These are phyloP conservation scores for Chaetomium strumarium DNA, from an alignment of 2,329 filamentous ascomycete species.

Conservation along the genomic window DNA sequence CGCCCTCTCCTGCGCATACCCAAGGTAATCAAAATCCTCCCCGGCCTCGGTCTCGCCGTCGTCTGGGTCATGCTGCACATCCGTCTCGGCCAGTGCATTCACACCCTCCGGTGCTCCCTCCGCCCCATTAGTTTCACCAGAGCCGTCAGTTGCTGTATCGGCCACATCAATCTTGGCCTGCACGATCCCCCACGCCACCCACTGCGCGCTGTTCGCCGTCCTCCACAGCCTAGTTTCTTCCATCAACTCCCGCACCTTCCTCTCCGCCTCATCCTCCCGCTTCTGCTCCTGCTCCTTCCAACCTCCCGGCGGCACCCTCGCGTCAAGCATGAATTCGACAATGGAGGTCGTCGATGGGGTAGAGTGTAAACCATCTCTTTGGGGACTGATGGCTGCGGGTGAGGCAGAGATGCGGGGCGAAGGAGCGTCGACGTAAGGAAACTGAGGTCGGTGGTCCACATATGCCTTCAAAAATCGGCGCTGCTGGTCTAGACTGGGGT, in stretches of 20 bases:
- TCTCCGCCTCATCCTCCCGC: constrained; percentile 59
- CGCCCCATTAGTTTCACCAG: constrained; percentile 26
- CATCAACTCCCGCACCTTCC: constrained; percentile 63
- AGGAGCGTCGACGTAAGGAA: constrained; percentile 38
- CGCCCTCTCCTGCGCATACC: constrained; percentile 83
- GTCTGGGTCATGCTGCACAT: constrained; percentile 36
- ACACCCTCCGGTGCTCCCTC: background rate
- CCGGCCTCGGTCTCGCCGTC: constrained; percentile 47
- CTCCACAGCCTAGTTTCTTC: constrained; percentile 82
- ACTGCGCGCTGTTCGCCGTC: constrained; percentile 78
- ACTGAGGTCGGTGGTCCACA: constrained; percentile 70
- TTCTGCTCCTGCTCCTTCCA: constrained; percentile 57
- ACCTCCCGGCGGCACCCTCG: constrained; percentile 50
- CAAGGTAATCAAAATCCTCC: constrained; percentile 88
- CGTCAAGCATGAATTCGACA: constrained; percentile 76
- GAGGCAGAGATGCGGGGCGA: constrained; percentile 29
- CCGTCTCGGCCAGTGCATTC: constrained; percentile 11
- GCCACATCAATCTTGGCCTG: constrained; percentile 68
- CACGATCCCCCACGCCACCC: constrained; percentile 95
- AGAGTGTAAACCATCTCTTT: background rate
- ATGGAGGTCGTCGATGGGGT: constrained; percentile 44
- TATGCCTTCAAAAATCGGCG: constrained; percentile 81
- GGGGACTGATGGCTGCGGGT: constrained; percentile 33
- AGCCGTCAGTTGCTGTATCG: constrained; percentile 42
- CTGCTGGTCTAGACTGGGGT: constrained; percentile 77